Percentiles rank a stretch among this genome's conserved stretches.
These are phyloP conservation scores for Lyophyllum shimeji DNA, from an alignment of 768 basidiomycete genomes.

Conservation along the genomic window DNA sequence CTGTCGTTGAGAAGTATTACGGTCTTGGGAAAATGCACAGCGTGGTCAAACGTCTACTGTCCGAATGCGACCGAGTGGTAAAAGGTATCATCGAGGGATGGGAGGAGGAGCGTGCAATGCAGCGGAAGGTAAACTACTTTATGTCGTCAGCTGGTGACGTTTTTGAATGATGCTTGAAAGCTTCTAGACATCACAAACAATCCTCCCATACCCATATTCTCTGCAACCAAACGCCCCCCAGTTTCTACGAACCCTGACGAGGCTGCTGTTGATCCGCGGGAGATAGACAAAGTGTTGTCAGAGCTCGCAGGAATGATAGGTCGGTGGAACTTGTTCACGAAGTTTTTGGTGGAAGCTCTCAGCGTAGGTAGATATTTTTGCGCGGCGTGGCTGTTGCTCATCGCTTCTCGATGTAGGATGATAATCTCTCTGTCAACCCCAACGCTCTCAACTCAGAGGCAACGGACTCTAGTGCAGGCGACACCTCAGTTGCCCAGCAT, in stretches of 20 bases:
- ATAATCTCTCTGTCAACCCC: constrained; percentile 13
- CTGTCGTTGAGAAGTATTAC: constrained; percentile 98
- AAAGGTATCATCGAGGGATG: constrained; percentile 75
- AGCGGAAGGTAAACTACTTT: constrained; percentile 60
- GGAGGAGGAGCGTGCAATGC: constrained; percentile 87
- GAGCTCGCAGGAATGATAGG: constrained; percentile 90
- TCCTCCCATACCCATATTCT: constrained; percentile 33
- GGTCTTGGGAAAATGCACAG: constrained; percentile 83
- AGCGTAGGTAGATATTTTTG: constrained; percentile 40
- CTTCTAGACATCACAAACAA: constrained; percentile 46
- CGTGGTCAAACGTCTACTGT: constrained; percentile 72
- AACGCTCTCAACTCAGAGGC: not conserved
- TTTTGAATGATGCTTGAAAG: constrained; percentile 27
- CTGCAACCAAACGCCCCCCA: constrained; percentile 27
- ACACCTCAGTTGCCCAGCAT: constrained; percentile 11
- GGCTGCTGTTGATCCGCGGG: constrained; percentile 73
- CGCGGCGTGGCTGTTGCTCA: not conserved
- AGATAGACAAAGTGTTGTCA: constrained; percentile 87
- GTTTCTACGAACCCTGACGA: constrained; percentile 41
- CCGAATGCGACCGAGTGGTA: constrained; percentile 87
- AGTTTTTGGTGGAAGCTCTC: constrained; percentile 78
- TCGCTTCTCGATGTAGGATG: constrained; percentile 16
- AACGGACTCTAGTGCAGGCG: constrained; percentile 1
- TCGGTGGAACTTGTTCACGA: constrained; percentile 88
- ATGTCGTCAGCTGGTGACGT: not conserved